A percentile compares a stretch with the other conserved stretches of the same genome.
Evolutionary conservation across 2,329 filamentous ascomycete genomes (phyloP).

Genomic region (Elsinoe fawcettii): DNA sequence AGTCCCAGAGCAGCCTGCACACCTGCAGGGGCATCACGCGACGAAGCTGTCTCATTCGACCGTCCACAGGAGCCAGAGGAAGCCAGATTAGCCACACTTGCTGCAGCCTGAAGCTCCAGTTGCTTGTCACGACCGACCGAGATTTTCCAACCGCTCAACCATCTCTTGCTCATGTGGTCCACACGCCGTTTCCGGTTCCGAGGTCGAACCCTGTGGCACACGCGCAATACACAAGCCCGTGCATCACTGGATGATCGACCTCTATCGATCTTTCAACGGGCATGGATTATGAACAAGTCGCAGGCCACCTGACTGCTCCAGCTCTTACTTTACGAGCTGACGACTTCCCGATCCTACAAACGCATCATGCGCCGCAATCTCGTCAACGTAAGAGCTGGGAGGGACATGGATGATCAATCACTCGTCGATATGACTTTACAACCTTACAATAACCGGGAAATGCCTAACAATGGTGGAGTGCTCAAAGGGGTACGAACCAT

Average conservation of each 20-base stretch:
- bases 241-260: conserved; percentile 14
- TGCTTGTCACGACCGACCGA: conserved; percentile 8
- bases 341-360: neutral
- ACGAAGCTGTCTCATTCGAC: conserved; percentile 14
- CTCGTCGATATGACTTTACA: neutral
- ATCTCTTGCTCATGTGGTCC: conserved; percentile 10
- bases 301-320: conserved; percentile 4
- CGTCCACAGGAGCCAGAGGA: neutral
- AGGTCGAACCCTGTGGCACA: conserved; percentile 13
- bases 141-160: conserved; percentile 2
- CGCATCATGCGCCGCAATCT: neutral
- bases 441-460: neutral
- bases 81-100: neutral
- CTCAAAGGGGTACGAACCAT: neutral
- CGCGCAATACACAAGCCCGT: conserved; percentile 11
- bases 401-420: neutral
- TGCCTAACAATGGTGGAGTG: neutral
- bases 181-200: conserved; percentile 4
- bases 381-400: neutral
- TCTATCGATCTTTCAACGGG: conserved; percentile 14
- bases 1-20: neutral
- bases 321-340: neutral
- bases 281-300: conserved; percentile 11
- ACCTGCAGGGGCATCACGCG: conserved; percentile 16
- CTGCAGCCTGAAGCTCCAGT: neutral